Percentiles rank a stretch among this genome's conserved stretches.
These are phyloP conservation scores for Cryptococcus maquisensis DNA, from an alignment of 1,284 basidiomycete genomes.

Conservation along the genomic window DNA sequence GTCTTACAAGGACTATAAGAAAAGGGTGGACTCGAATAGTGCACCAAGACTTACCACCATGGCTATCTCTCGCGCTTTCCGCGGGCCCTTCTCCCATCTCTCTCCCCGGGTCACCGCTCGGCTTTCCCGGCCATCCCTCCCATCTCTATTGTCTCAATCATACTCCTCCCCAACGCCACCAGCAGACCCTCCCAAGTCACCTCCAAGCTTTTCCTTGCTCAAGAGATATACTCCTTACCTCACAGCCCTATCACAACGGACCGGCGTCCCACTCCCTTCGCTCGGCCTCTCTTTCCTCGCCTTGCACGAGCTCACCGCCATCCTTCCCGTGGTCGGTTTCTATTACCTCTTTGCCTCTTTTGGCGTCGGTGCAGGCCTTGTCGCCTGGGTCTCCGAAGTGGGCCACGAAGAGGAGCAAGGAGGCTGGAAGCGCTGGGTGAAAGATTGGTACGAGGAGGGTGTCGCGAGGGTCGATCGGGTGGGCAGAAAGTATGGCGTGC, in stretches of 20 bases:
- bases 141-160: neutral
- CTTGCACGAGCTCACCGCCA: slow-evolving; percentile 81
- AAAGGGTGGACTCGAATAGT: too few species aligned
- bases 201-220: slow-evolving; percentile 11
- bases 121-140: neutral
- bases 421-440: slow-evolving; percentile 43
- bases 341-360: slow-evolving; percentile 68
- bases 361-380: slow-evolving; percentile 66
- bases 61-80: too few species aligned
- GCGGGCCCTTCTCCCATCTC: too few species aligned
- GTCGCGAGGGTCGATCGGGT: slow-evolving; percentile 66
- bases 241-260: slow-evolving; percentile 24
- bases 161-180: neutral
- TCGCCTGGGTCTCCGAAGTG: slow-evolving; percentile 47
- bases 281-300: slow-evolving; percentile 74
- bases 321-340: slow-evolving; percentile 68
- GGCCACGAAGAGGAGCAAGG: slow-evolving; percentile 3
- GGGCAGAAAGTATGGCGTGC: slow-evolving; percentile 71
- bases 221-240: slow-evolving; percentile 32
- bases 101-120: neutral
- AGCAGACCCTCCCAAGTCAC: neutral
- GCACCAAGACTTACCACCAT: too few species aligned
- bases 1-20: too few species aligned
- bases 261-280: slow-evolving; percentile 61
- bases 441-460: slow-evolving; percentile 68